These are phyloP conservation scores for Melocanna baccifera DNA, from an alignment of 176 grass and related monocot genomes.

Conservation along the genomic window DNA sequence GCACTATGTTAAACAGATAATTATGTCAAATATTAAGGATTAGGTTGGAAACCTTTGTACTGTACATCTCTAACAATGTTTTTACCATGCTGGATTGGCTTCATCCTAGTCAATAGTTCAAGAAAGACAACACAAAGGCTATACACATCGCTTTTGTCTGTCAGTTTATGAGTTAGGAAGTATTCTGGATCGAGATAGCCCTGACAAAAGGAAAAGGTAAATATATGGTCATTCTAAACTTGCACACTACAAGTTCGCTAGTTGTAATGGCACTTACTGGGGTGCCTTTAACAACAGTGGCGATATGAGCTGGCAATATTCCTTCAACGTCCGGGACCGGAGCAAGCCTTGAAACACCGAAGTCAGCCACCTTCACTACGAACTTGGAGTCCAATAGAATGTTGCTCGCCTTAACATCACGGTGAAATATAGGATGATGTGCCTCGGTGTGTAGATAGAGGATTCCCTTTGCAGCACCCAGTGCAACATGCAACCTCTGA, in stretches of 20 bases:
- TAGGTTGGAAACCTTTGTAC: constrained; percentile 31
- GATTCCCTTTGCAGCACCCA: constrained; percentile 85
- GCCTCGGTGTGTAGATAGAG: constrained; percentile 91
- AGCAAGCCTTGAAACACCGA: constrained; percentile 95
- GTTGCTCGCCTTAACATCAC: constrained; percentile 96
- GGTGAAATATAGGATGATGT: constrained; percentile 91
- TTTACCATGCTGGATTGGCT: constrained; percentile 84
- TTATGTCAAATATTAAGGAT: background rate
- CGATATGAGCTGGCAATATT: constrained; percentile 58
- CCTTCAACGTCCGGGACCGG: constrained; percentile 73
- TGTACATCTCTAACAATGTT: constrained; percentile 96
- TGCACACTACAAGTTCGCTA: background rate
- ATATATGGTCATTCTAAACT: constrained; percentile 8
- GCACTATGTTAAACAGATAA: background rate
- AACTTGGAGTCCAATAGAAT: constrained; percentile 87
- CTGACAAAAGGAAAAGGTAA: constrained; percentile 35
- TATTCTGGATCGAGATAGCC: constrained; percentile 99
- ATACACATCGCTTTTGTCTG: constrained; percentile 92
- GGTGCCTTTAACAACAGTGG: constrained; percentile 94
- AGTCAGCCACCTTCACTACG: constrained; percentile 88
- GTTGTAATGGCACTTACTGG: constrained; percentile 60
- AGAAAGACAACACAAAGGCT: constrained; percentile 89
- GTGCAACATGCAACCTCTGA: constrained; percentile 60
- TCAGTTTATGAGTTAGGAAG: constrained; percentile 85
- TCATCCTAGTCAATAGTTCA: constrained; percentile 84